Conservation (phyloP, 2,329 filamentous ascomycete genomes). For the Aureobasidium namibiae region DNA sequence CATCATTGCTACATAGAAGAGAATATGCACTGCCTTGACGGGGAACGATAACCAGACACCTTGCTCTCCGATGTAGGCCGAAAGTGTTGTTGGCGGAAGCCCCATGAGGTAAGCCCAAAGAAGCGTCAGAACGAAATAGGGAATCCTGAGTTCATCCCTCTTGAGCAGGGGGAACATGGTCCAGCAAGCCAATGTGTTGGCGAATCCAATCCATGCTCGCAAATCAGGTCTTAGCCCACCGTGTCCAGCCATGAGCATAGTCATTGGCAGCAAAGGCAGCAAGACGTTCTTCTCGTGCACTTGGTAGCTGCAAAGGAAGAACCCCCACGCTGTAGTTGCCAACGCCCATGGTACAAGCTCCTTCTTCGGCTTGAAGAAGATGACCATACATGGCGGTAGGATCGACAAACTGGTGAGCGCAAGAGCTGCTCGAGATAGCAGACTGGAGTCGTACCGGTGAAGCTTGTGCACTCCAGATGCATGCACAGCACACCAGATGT, state of each 20-base stretch:
- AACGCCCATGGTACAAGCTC: conserved; percentile 71
- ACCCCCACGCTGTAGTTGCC: conserved; percentile 83
- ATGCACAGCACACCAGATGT: conserved; percentile 93
- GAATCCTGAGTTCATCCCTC: conserved; percentile 73
- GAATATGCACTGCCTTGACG: conserved; percentile 62
- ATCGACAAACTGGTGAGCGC: conserved; percentile 68
- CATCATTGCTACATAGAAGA: conserved; percentile 70
- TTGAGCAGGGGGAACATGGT: conserved; percentile 88
- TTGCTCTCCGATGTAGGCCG: conserved; percentile 51
- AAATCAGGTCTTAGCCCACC: conserved; percentile 68
- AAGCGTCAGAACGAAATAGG: conserved; percentile 75
- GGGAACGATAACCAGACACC: conserved; percentile 42
- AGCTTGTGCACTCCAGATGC: conserved; percentile 70
- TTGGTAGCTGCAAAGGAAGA: conserved; percentile 96
- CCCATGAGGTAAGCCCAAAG: conserved; percentile 90
- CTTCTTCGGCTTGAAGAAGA: conserved; percentile 71
- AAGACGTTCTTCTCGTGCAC: conserved; percentile 98
- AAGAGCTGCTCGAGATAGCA: conserved; percentile 71
- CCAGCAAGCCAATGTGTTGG: conserved; percentile 82
- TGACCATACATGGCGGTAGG: conserved; percentile 65
- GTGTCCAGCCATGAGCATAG: conserved; percentile 69
- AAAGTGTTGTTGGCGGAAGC: conserved; percentile 67
- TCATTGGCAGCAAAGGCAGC: conserved; percentile 88
- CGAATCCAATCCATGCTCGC: conserved; percentile 91
- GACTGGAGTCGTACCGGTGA: conserved; percentile 57